These are phyloP conservation scores for Linanthus parryae DNA, from an alignment of 148 eudicot genomes.

Conservation along the genomic window DNA sequence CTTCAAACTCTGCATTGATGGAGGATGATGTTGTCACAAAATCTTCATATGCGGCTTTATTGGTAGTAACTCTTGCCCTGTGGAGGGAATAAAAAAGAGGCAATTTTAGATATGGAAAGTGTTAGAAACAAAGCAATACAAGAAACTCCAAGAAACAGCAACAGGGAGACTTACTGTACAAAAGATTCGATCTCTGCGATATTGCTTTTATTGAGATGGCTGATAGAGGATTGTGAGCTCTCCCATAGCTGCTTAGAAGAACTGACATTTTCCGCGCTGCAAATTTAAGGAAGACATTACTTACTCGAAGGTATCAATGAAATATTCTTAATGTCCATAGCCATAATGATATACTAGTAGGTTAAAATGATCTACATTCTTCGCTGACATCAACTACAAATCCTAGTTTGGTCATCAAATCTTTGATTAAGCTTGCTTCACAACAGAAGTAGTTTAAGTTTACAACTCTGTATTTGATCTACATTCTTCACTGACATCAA, in stretches of 20 bases:
- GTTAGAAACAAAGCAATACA: not conserved
- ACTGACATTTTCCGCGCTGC: slow-evolving; percentile 44
- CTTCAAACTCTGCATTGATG: slow-evolving; percentile 36
- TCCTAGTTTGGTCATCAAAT: not conserved
- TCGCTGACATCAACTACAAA: not conserved
- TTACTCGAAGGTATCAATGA: too few species aligned
- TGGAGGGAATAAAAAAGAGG: slow-evolving; percentile 12
- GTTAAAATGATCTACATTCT: not conserved
- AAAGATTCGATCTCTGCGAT: slow-evolving; percentile 29
- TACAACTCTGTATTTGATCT: too few species aligned
- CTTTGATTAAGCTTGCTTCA: too few species aligned
- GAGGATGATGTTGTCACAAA: slow-evolving; percentile 28
- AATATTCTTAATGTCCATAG: too few species aligned
- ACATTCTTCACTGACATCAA: too few species aligned
- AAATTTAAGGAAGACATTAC: slow-evolving; percentile 10
- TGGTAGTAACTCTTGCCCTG: slow-evolving; percentile 38
- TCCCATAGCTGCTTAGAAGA: slow-evolving; percentile 43
- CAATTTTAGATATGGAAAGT: not conserved
- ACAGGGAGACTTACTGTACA: slow-evolving; percentile 23
- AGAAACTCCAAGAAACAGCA: not conserved
- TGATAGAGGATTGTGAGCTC: slow-evolving; percentile 32
- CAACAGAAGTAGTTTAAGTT: too few species aligned
- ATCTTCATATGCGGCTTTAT: slow-evolving; percentile 23
- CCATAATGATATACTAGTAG: too few species aligned
- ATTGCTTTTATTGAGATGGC: slow-evolving; percentile 25